Evolutionary conservation across 2,329 filamentous ascomycete species (phyloP).

Genomic region (Hymenoscyphus linearis): DNA sequence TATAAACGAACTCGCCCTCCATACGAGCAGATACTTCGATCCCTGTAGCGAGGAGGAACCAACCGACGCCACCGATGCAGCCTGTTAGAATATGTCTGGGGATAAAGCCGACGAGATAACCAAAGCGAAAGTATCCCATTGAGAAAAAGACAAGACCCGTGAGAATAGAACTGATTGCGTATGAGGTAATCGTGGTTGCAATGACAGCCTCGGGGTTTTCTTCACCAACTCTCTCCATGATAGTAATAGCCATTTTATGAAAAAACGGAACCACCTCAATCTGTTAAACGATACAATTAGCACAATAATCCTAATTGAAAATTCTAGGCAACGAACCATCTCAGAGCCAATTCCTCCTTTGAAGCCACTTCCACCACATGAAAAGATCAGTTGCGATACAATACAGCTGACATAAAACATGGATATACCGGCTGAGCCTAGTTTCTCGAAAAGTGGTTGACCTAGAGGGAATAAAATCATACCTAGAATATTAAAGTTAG

Average conservation of each 20-base stretch:
- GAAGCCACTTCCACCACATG: conserved; percentile 78
- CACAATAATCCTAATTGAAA: not conserved
- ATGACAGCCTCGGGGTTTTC: conserved; percentile 81
- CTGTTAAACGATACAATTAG: conserved; percentile 34
- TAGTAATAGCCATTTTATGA: conserved; percentile 93
- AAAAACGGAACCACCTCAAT: conserved; percentile 99
- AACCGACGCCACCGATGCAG: conserved; percentile 94
- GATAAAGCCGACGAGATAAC: conserved; percentile 94
- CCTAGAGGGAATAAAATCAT: conserved; percentile 95
- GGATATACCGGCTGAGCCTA: conserved; percentile 91
- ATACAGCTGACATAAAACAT: conserved; percentile 99
- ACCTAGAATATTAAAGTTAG: conserved; percentile 38
- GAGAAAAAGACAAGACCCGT: conserved; percentile 89
- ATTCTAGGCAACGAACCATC: conserved; percentile 48
- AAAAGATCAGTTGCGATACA: conserved; percentile 86
- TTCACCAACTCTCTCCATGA: conserved; percentile 71
- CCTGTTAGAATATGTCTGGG: conserved; percentile 93
- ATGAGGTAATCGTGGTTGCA: conserved; percentile 89
- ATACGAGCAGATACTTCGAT: conserved; percentile 89
- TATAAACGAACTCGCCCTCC: conserved; percentile 78
- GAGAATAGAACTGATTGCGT: conserved; percentile 82
- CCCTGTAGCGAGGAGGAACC: conserved; percentile 87
- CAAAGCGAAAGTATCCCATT: conserved; percentile 81
- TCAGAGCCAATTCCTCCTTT: conserved; percentile 89
- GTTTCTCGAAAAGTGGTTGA: conserved; percentile 73